Percentiles rank a stretch among this genome's conserved stretches.
Conservation (phyloP, 805 yeast species). For the Hanseniaspora osmophila region DNA sequence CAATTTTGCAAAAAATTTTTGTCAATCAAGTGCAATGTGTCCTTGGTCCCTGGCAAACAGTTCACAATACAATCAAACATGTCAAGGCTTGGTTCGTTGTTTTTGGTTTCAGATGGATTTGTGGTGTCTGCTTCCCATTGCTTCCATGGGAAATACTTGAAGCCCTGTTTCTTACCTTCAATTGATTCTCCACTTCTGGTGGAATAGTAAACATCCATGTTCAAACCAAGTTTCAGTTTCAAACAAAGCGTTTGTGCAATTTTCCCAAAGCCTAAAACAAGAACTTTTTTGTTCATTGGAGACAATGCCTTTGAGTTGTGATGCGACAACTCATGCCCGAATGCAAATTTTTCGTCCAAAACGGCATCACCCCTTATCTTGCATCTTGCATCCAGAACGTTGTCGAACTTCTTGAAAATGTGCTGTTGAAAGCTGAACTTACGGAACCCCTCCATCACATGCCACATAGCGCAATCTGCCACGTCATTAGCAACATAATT, state of each 20-base stretch:
- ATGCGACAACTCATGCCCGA: slow-evolving; percentile 23
- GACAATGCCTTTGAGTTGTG: slow-evolving; percentile 10
- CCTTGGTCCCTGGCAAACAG: slow-evolving; percentile 42
- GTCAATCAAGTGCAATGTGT: slow-evolving; percentile 36
- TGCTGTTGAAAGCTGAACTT: slow-evolving; percentile 29
- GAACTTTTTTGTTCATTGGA: slow-evolving; percentile 38
- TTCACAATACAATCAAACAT: slow-evolving; percentile 39
- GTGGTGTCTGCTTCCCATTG: too few species aligned
- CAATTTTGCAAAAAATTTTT: slow-evolving; percentile 26
- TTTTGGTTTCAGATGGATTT: slow-evolving; percentile 14
- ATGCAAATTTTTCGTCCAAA: slow-evolving; percentile 20
- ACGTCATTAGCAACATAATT: slow-evolving; percentile 42
- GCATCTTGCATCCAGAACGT: slow-evolving; percentile 30
- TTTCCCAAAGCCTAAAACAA: slow-evolving; percentile 47
- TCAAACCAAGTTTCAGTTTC: slow-evolving; percentile 33
- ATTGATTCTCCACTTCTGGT: slow-evolving; percentile 28
- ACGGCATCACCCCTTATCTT: slow-evolving; percentile 20
- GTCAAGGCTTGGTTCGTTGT: slow-evolving; percentile 17
- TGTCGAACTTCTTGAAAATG: slow-evolving; percentile 20
- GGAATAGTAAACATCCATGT: slow-evolving; percentile 45
- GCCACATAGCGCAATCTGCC: slow-evolving; percentile 49
- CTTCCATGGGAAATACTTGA: slow-evolving; percentile 25
- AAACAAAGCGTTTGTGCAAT: slow-evolving; percentile 43
- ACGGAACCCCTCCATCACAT: slow-evolving; percentile 40
- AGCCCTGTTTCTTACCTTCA: slow-evolving; percentile 17